A percentile compares a stretch with the other conserved stretches of the same genome.
These are phyloP conservation scores for Chloris gayana DNA, from an alignment of 176 grass and related monocot species.

Conservation along the genomic window DNA sequence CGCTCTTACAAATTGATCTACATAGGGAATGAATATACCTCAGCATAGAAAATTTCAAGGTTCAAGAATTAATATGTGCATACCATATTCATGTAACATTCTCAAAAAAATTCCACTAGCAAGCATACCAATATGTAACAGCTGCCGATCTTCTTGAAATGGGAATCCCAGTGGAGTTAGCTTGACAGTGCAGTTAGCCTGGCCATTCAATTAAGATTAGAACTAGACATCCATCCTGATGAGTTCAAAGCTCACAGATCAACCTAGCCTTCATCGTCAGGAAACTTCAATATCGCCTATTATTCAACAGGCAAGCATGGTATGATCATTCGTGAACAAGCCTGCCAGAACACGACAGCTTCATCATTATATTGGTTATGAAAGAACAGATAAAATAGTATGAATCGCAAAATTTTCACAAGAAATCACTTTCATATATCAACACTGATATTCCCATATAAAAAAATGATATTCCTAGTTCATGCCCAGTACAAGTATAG, in stretches of 20 bases:
- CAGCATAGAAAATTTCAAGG: constrained; percentile 34
- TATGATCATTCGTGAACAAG: constrained; percentile 20
- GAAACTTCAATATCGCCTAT: constrained; percentile 29
- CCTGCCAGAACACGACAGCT: constrained; percentile 40
- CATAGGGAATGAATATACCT: constrained; percentile 26
- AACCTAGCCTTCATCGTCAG: neutral
- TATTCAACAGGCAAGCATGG: constrained; percentile 32
- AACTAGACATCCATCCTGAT: constrained; percentile 1
- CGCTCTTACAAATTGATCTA: constrained; percentile 38
- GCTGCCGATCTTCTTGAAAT: constrained; percentile 21
- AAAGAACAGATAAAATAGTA: constrained; percentile 10
- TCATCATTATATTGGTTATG: neutral
- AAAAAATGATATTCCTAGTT: constrained; percentile 10
- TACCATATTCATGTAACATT: neutral
- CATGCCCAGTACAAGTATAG: neutral
- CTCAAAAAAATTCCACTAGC: constrained; percentile 2
- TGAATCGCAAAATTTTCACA: neutral
- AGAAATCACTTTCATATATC: constrained; percentile 1
- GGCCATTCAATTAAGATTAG: constrained; percentile 17
- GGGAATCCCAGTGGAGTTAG: constrained; percentile 26
- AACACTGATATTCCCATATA: too few species aligned
- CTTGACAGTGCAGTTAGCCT: neutral
- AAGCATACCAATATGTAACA: constrained; percentile 21
- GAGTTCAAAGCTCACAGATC: constrained; percentile 24
- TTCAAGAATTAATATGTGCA: constrained; percentile 47